Conservation (phyloP, 805 yeast species). For the Starmerella powellii region DNA sequence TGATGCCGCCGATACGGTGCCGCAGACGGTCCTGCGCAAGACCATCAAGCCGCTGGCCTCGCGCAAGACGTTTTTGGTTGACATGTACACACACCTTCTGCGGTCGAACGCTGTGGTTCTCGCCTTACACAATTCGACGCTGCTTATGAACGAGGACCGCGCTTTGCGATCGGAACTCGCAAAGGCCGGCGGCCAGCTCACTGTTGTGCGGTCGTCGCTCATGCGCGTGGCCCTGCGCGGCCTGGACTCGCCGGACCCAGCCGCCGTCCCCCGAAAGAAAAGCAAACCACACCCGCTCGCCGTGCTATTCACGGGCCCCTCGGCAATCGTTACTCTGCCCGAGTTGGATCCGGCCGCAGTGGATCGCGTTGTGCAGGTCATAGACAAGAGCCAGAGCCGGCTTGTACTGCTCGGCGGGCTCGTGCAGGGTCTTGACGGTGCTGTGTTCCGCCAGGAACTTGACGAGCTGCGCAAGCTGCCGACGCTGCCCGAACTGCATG, state of each 20-base stretch:
- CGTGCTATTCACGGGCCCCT: constrained; percentile 69
- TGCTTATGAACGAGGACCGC: constrained; percentile 56
- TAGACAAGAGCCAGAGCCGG: constrained; percentile 57
- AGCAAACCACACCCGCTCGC: constrained; percentile 50
- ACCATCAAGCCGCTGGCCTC: constrained; percentile 44
- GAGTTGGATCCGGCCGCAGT: constrained; percentile 61
- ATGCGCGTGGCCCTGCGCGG: constrained; percentile 69
- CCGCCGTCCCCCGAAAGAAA: constrained; percentile 35
- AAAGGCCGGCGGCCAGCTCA: constrained; percentile 56
- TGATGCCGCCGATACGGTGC: neutral
- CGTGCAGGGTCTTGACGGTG: constrained; percentile 38
- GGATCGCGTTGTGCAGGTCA: constrained; percentile 44
- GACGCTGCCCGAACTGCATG: constrained; percentile 54
- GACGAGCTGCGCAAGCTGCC: constrained; percentile 63
- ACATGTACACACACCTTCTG: constrained; percentile 61
- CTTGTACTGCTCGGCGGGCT: constrained; percentile 77
- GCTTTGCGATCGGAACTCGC: constrained; percentile 48
- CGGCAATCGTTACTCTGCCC: constrained; percentile 61
- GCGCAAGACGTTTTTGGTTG: constrained; percentile 78
- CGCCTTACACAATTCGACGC: constrained; percentile 75
- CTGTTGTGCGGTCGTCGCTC: constrained; percentile 54
- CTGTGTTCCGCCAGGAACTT: constrained; percentile 31
- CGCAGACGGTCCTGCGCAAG: constrained; percentile 3
- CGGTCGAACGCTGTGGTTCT: constrained; percentile 57
- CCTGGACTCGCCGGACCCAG: constrained; percentile 60